A percentile compares a stretch with the other conserved stretches of the same genome.
phyloP scores from a whole-genome alignment of 192 early-diverging fungal genomes.

The Backusella luteola region DNA sequence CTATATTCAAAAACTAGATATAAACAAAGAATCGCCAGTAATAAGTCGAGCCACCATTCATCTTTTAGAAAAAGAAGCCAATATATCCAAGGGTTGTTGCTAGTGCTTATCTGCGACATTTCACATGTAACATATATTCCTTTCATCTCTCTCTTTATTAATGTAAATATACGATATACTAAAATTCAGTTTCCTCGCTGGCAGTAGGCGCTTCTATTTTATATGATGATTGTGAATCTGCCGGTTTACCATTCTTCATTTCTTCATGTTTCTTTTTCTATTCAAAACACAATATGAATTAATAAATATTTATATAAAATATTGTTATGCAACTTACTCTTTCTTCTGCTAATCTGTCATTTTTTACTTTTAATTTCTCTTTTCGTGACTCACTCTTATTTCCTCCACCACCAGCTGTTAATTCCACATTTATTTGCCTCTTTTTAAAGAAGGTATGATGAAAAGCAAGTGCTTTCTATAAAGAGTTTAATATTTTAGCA shows the following conservation, averaged over 20 bases:
- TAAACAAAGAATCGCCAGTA: neutral
- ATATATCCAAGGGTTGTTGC: neutral
- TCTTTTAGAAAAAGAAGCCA: neutral
- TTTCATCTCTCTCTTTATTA: neutral
- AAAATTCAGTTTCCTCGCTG: neutral
- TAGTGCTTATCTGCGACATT: neutral
- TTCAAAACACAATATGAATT: neutral
- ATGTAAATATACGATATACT: neutral
- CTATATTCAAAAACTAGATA: neutral
- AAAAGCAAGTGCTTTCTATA: slow-evolving; percentile 59
- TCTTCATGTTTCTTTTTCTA: slow-evolving; percentile 51
- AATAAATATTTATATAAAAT: neutral
- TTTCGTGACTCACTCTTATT: slow-evolving; percentile 50
- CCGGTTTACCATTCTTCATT: slow-evolving; percentile 10
- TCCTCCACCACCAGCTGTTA: slow-evolving; percentile 74
- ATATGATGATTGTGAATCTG: slow-evolving; percentile 3
- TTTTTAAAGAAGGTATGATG: slow-evolving; percentile 61
- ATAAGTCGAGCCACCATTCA: neutral
- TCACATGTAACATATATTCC: neutral
- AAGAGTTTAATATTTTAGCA: neutral
- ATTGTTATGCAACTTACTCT: slow-evolving; percentile 38
- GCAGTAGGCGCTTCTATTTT: neutral
- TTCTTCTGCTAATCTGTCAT: slow-evolving; percentile 51
- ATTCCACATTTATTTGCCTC: slow-evolving; percentile 69
- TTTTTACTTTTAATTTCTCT: slow-evolving; percentile 50